Base-by-base conservation (phyloP, 2,329 filamentous ascomycete genomes). In the Nothophoma quercina region DNA sequence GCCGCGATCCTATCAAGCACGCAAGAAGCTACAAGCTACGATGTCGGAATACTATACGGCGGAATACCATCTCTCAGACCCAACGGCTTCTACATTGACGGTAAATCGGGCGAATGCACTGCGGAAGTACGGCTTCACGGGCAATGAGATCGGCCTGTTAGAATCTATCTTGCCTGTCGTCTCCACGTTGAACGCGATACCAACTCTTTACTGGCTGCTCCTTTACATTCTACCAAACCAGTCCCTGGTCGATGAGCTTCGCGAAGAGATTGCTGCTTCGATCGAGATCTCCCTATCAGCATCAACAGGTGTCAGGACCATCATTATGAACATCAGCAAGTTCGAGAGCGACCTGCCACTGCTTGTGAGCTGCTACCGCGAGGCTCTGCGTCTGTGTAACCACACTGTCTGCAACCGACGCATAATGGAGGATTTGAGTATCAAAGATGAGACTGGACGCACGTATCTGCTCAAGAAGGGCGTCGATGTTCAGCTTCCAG, bases 161-260 rank as follows among this genome's bases (percentile, higher is more conserved):
- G 43, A 46, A n/a, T 36, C 23, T 3, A 46, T 38, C 12, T 15
- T 46, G 12, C 43, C 43, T 16, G 29, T 30, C 12, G 43, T 46
- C n/a, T 46, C 43, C 25, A 46, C 43, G 4, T 21, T 29, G 7
- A 46, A 46, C 23, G 23, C 43, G 2, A 16, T 46, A 7, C 43
- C 33, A 7, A 46, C 33, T 7, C 32, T 38, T 1, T 38, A 29
- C 23, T 46, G 43, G 43, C 15, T 46, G 2, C 32, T 46, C 7
- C 13, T 46, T 16, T 30, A 46, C n/a, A n/a, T 46, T n/a, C 16
- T 46, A 8, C 23, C 23, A 6, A 9, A 30, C 10, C 5, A 21
- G 26, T 34, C 15, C 9, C 12, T 43, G 30, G 5, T 26, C 1
- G 30, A 43, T 15, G 19, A 26, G 21, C 21, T 43, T 12, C 40